Evolutionary conservation across 768 basidiomycete genomes (phyloP).

Genomic region (Naganishia friedmannii): DNA sequence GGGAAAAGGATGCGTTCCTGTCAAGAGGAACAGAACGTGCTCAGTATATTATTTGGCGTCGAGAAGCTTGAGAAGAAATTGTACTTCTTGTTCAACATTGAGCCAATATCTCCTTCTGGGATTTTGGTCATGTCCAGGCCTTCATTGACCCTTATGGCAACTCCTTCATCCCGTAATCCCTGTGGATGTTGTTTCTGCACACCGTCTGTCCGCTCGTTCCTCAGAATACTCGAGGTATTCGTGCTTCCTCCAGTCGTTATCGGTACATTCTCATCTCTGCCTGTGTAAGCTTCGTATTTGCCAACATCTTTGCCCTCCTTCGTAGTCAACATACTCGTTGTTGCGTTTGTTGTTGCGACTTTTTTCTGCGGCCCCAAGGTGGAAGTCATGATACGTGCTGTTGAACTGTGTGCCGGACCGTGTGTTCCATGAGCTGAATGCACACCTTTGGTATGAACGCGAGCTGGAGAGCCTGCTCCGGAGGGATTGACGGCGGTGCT

Average conservation of each 20-base stretch:
- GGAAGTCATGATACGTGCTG: conserved; percentile 31
- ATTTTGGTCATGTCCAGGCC: conserved; percentile 12
- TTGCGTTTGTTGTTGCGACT: conserved; percentile 16
- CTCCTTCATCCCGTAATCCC: conserved; percentile 73
- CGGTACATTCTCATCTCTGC: neutral
- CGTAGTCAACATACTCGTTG: neutral
- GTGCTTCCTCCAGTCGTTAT: conserved; percentile 27
- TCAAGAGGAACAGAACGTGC: neutral
- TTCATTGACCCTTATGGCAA: conserved; percentile 49
- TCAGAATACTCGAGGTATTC: conserved; percentile 24
- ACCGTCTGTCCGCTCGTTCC: neutral
- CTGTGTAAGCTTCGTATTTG: conserved; percentile 79
- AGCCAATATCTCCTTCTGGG: conserved; percentile 36
- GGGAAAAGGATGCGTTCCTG: conserved; percentile 22
- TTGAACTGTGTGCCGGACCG: conserved; percentile 51
- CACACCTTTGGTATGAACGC: conserved; percentile 26
- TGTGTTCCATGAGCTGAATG: conserved; percentile 52
- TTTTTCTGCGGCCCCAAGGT: conserved; percentile 27
- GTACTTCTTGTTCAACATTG: conserved; percentile 36
- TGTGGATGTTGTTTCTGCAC: conserved; percentile 7
- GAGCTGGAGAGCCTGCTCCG: conserved; percentile 20
- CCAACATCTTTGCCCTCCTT: conserved; percentile 57
- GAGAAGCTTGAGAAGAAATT: neutral
- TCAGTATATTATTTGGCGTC: conserved; percentile 1
- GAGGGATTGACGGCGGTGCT: conserved; percentile 23